A percentile compares a stretch with the other conserved stretches of the same genome.
Conservation (phyloP, 176 grass and related monocot species). For the Avena atlantica region DNA sequence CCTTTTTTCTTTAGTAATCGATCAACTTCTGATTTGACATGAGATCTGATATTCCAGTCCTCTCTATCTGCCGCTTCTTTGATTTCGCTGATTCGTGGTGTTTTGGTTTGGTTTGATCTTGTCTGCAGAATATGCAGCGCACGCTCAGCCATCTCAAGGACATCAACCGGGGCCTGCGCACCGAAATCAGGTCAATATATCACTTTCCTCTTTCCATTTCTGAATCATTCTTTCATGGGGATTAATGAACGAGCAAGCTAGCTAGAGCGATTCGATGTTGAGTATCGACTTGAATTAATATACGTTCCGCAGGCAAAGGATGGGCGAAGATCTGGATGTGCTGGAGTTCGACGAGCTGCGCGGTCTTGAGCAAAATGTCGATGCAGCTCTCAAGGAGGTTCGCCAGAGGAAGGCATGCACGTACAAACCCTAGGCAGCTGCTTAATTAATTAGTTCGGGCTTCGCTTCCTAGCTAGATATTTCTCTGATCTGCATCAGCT, state of each 20-base stretch:
- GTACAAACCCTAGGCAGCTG: slow-evolving; percentile 33
- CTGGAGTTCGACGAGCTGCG: slow-evolving; percentile 83
- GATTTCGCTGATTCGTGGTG: background rate
- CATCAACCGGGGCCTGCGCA: slow-evolving; percentile 87
- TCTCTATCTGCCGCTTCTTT: background rate
- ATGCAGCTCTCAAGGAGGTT: slow-evolving; percentile 78
- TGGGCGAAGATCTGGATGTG: slow-evolving; percentile 78
- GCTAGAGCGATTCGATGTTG: background rate
- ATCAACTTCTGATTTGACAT: background rate
- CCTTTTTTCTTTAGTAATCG: background rate
- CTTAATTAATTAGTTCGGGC: background rate
- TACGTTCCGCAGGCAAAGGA: slow-evolving; percentile 60
- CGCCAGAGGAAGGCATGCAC: slow-evolving; percentile 73
- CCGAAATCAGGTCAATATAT: slow-evolving; percentile 66
- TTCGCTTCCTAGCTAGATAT: background rate
- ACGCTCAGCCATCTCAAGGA: slow-evolving; percentile 92
- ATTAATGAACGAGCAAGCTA: background rate
- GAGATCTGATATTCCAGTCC: background rate
- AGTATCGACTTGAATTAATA: background rate
- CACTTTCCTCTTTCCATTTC: background rate
- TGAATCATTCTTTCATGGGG: background rate
- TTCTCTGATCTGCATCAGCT: background rate
- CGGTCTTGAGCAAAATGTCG: slow-evolving; percentile 87
- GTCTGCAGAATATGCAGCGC: slow-evolving; percentile 82
- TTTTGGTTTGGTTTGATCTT: background rate